Base-by-base conservation (phyloP, 2,329 filamentous ascomycete species). In the Fusarium tanahbumbuense region DNA sequence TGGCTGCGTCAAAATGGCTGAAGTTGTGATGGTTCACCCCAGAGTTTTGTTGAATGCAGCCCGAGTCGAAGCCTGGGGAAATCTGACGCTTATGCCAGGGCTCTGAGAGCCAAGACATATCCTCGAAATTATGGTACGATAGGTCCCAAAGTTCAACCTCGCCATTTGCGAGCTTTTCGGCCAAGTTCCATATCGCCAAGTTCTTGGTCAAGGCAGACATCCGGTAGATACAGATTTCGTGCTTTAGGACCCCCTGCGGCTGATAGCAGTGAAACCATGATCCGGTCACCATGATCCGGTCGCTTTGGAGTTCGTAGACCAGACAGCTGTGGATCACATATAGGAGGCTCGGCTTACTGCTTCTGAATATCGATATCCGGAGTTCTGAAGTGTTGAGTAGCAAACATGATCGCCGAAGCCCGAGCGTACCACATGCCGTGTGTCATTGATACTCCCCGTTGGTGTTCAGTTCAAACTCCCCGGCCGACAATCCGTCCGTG, bases 151-250 rank as follows among this genome's bases (percentile, higher is more conserved):
- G 15, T 37, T 30, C 49, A 48, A 59, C 25, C 20, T 40, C 30
- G 27, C 20, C 30, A 56, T 22, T 54, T 53, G 64, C 41, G 60
- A 54, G 34, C 25, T 52, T 68, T 70, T 70, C 67, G 67, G 67
- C 28, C 58, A 71, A 70, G 40, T 71, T 71, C 67, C 58, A 68
- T 56, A 57, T 70, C 37, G 41, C 54, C 64, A 58, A 45, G 46
- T 40, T 22, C 53, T 45, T 68, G 54, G 56, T 45, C 32, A 54
- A 25, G 44, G 27, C 4, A 62, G 27, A 27, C 41, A 41, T 16
- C 5, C 27, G 15, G 18, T 20, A 28, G 46, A 49, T 15, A 28
- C 32, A 62, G 4, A 49, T 58, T 55, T 52, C 37, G 37, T 22
- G 20, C 30, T 50, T 37, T n/a, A n/a, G n/a, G n/a, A n/a, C n/a